Evolutionary conservation across 2,329 filamentous ascomycete species (phyloP).

Genomic region (Penicillium sp.): DNA sequence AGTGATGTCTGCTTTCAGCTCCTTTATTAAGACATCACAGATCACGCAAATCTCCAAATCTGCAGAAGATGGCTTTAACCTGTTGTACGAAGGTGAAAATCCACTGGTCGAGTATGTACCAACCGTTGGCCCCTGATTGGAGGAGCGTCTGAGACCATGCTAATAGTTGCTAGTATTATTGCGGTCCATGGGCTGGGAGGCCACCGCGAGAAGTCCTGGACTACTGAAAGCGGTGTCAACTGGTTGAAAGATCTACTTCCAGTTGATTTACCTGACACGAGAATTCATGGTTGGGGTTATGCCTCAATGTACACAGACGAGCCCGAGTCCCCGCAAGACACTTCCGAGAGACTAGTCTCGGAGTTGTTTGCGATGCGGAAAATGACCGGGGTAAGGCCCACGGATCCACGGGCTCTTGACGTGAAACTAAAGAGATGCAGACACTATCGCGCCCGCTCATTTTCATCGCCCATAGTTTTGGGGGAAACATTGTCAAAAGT

Average conservation of each 20-base stretch:
- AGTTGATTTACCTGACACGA: not conserved
- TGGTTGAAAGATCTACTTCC: not conserved
- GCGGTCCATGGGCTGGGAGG: not conserved
- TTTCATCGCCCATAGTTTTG: not conserved
- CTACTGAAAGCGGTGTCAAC: not conserved
- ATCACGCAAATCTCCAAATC: not conserved
- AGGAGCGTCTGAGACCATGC: not conserved
- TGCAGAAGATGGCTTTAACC: not conserved
- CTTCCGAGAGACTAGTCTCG: not conserved
- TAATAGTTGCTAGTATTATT: not conserved
- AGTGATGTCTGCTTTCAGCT: not conserved
- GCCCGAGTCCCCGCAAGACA: not conserved
- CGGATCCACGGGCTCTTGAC: not conserved
- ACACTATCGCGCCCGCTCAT: not conserved
- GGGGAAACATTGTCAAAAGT: not conserved
- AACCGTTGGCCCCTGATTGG: not conserved
- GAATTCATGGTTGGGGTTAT: not conserved
- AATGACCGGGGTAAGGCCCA: not conserved
- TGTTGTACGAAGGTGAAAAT: not conserved
- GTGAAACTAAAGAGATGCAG: not conserved
- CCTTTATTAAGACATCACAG: not conserved
- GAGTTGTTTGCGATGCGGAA: not conserved
- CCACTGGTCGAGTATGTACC: not conserved
- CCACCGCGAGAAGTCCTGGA: not conserved
- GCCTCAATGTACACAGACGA: not conserved